These are phyloP conservation scores for Begonia peltatifolia DNA, from an alignment of 306 rosid species.

Conservation along the genomic window DNA sequence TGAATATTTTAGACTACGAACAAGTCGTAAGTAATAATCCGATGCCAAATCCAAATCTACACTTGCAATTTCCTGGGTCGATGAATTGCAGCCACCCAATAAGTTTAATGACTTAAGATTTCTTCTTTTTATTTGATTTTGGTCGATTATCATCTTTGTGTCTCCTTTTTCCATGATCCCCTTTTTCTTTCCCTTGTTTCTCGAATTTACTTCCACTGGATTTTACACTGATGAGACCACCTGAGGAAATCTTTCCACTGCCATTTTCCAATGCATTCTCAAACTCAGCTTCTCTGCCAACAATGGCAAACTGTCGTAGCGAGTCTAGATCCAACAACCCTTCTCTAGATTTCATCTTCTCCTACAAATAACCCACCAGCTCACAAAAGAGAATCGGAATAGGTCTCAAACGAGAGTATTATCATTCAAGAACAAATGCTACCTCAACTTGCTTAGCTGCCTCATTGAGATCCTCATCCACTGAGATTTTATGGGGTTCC, in stretches of 20 bases:
- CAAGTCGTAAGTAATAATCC: too few relatives aligned
- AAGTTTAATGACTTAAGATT: constrained; percentile 8
- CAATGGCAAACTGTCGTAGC: constrained; percentile 46
- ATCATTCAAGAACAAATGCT: constrained; percentile 1
- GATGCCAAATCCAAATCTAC: too few relatives aligned
- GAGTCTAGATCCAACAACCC: constrained; percentile 30
- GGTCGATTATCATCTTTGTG: constrained; percentile 19
- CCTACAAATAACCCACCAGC: constrained; percentile 20
- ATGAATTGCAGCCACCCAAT: too few relatives aligned
- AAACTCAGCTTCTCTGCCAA: constrained; percentile 33
- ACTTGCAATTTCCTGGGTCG: too few relatives aligned
- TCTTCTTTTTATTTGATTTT: constrained; percentile 41
- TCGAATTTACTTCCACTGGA: constrained; percentile 24
- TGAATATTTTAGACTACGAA: too few relatives aligned
- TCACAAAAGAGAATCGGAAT: too few relatives aligned
- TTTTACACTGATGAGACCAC: constrained; percentile 53
- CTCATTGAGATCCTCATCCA: constrained; percentile 65
- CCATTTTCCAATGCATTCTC: constrained; percentile 31
- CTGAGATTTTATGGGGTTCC: constrained; percentile 64
- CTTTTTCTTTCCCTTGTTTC: constrained; percentile 24
- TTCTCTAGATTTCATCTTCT: constrained; percentile 39
- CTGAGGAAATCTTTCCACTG: constrained; percentile 33
- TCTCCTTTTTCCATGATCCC: constrained; percentile 33
- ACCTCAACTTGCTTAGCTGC: constrained; percentile 86
- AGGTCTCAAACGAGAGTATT: too few relatives aligned